Evolutionary conservation across 2,329 filamentous ascomycete genomes (phyloP), one percentile per base, ranked within the genome.

Genomic region (Sphaerostilbella broomeana): DNA sequence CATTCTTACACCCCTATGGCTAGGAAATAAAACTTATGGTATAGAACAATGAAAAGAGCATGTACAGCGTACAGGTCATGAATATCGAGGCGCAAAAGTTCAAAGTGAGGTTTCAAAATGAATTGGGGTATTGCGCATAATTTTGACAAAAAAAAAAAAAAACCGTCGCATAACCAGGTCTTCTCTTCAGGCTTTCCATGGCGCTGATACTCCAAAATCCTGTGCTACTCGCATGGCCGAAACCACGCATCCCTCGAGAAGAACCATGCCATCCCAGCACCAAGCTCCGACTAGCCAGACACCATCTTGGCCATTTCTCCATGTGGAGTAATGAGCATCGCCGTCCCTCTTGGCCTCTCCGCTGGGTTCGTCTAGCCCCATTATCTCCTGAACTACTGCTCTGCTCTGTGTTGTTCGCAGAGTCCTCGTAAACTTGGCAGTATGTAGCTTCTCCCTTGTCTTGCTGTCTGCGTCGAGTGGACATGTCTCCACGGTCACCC

Each of bases 221-320:
- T 58, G 48, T 0, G 74, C 76, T 30, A 79, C 62, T 22, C 67
- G 62, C 65, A 74, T 73, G 1, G 76, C 74, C 6, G 75, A 79
- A 2, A 75, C 64, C 3, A 79, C 61, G 40, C 76, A 81, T 2
- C 77, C 77, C 52, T 79, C 76, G 4, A 80, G 54, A 12, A 80
- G 48, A 1, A 80, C 74, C 74, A 80, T 75, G 3, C 76, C 76
- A 52, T 80, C 76, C 75, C 75, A 79, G 47, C 75, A 80, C 77
- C 75, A 80, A 0, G 73, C 72, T 5, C 76, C 76, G 1, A 67
- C 63, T 10, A 79, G 50, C 65, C 69, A 79, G 0, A 80, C 68
- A 27, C 68, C 64, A 6, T 66, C 63, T 35, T 74, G 60, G 0
- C 75, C 75, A 42, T 75, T 79, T 6, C 54, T 62, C 73, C 75